A percentile compares a stretch with the other conserved stretches of the same genome.
These are phyloP conservation scores for Mycena capillaripes DNA, from an alignment of 768 basidiomycete species.

Conservation along the genomic window DNA sequence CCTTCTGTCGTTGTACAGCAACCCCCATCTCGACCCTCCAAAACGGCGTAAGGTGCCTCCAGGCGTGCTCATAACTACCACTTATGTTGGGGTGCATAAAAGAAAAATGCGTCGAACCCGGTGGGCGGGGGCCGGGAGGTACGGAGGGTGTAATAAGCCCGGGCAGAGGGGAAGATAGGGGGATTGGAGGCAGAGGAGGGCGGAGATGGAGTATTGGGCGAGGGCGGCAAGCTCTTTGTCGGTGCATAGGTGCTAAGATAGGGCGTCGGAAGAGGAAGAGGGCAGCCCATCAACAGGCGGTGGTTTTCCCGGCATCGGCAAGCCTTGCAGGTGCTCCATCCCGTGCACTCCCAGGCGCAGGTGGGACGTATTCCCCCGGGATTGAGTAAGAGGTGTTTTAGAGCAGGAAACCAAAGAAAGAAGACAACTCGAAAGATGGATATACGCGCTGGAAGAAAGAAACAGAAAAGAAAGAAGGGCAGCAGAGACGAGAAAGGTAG, in stretches of 20 bases:
- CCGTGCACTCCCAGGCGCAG: no score
- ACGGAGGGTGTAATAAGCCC: constrained; percentile 21
- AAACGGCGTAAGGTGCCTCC: constrained; percentile 30
- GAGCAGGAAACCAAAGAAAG: no score
- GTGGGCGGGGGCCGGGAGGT: constrained; percentile 15
- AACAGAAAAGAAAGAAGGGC: no score
- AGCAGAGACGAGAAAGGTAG: no score
- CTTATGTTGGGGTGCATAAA: constrained; percentile 1
- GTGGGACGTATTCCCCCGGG: no score
- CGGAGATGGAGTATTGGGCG: not conserved
- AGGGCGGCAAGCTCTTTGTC: not conserved
- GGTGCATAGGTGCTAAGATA: no score
- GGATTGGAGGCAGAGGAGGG: constrained; percentile 4
- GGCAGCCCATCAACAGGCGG: not conserved
- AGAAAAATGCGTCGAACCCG: constrained; percentile 29
- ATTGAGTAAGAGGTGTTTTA: no score
- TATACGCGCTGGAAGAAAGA: no score
- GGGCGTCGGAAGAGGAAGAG: no score
- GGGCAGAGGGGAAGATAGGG: constrained; percentile 12
- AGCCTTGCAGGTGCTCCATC: not conserved
- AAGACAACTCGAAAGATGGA: no score
- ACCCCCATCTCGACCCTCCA: constrained; percentile 9
- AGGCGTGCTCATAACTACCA: constrained; percentile 24
- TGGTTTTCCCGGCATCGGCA: no score
- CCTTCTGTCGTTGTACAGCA: not conserved